Conservation (phyloP, 768 basidiomycete species). For the Tephrocybe sp. region DNA sequence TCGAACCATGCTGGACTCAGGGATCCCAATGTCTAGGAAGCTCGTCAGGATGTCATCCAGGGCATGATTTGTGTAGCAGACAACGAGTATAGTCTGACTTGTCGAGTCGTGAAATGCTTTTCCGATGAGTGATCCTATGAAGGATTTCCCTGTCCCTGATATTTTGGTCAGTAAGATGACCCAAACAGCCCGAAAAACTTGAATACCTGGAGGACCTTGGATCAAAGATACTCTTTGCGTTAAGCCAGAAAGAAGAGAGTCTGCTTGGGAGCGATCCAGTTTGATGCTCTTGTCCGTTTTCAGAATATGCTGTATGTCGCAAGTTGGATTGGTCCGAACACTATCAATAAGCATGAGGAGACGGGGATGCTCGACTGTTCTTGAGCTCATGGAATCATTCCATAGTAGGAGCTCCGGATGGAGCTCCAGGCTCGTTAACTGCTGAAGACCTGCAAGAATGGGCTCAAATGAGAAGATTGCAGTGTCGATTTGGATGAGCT, state of each 20-base stretch:
- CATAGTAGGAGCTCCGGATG: constrained; percentile 54
- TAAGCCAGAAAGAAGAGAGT: constrained; percentile 50
- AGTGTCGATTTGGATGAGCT: constrained; percentile 54
- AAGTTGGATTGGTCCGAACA: constrained; percentile 30
- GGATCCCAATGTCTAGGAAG: constrained; percentile 61
- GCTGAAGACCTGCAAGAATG: constrained; percentile 56
- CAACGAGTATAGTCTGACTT: constrained; percentile 55
- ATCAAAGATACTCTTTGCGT: constrained; percentile 60
- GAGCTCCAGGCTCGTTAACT: constrained; percentile 44
- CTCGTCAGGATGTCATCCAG: constrained; percentile 70
- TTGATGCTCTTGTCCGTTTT: constrained; percentile 35
- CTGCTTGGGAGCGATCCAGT: constrained; percentile 53
- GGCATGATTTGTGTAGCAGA: constrained; percentile 76
- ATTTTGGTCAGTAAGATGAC: neutral
- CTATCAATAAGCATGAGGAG: constrained; percentile 18
- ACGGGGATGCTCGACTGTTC: constrained; percentile 12
- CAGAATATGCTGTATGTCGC: constrained; percentile 43
- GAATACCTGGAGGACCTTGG: constrained; percentile 70
- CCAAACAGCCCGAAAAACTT: neutral
- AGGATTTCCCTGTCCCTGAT: constrained; percentile 73
- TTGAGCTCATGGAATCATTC: too few relatives aligned
- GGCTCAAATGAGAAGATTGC: constrained; percentile 66
- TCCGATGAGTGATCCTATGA: constrained; percentile 67
- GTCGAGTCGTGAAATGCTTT: constrained; percentile 56
- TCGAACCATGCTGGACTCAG: constrained; percentile 47